A percentile compares a stretch with the other conserved stretches of the same genome.
Conservation (phyloP, 2,329 filamentous ascomycete genomes). For the Calonectria fujianensis region DNA sequence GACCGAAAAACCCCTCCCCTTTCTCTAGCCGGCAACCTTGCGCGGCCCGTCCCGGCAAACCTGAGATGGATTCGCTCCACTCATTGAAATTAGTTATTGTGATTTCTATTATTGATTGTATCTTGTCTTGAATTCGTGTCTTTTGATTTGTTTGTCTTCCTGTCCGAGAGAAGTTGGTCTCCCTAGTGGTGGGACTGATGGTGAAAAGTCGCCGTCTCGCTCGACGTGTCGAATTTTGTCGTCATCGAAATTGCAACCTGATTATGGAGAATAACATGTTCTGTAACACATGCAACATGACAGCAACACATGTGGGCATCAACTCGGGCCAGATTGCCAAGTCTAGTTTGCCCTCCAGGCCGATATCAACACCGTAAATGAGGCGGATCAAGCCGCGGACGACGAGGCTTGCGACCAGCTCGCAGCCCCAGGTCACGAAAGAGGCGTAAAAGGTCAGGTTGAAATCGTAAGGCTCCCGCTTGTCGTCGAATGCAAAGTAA, state of each 20-base stretch:
- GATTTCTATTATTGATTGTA: conserved; percentile 5
- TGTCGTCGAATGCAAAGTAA: conserved; percentile 79
- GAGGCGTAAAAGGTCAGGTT: conserved; percentile 78
- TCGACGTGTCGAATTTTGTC: not conserved
- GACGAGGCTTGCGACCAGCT: conserved; percentile 76
- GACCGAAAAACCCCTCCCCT: conserved; percentile 35
- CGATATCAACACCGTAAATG: conserved; percentile 77
- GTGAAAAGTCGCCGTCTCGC: not conserved
- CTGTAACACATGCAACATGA: conserved; percentile 81
- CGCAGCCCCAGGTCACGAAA: conserved; percentile 79
- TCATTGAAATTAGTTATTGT: conserved; percentile 67
- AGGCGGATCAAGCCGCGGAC: conserved; percentile 75
- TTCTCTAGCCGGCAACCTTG: conserved; percentile 40
- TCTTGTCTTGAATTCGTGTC: conserved; percentile 7
- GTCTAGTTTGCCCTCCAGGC: conserved; percentile 78
- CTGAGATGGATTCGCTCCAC: conserved; percentile 43
- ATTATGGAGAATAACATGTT: conserved; percentile 84
- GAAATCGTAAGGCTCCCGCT: conserved; percentile 74
- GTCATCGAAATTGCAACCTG: conserved; percentile 73
- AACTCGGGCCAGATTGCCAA: conserved; percentile 80
- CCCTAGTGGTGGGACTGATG: not conserved
- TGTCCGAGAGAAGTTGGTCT: not conserved
- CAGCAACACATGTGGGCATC: conserved; percentile 78
- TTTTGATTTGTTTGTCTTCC: not conserved
- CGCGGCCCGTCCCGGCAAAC: conserved; percentile 53